These are phyloP conservation scores for Pseudogymnoascus sp. DNA, from an alignment of 2,329 filamentous ascomycete species.

Conservation along the genomic window DNA sequence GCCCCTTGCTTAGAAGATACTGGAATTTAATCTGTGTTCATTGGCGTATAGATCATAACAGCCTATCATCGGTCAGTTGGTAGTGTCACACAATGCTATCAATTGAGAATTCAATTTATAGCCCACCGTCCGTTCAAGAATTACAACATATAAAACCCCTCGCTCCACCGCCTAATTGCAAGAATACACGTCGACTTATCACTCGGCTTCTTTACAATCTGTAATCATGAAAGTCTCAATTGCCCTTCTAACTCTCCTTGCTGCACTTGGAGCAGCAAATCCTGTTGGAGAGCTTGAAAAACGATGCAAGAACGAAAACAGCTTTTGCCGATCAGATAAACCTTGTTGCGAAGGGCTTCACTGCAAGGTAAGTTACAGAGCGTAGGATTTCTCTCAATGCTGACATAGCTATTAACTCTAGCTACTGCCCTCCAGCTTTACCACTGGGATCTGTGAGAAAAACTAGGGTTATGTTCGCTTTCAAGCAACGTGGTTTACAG, in stretches of 20 bases:
- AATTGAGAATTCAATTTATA: not conserved
- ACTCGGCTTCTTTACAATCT: not conserved
- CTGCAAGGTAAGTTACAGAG: not conserved
- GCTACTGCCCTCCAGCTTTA: not conserved
- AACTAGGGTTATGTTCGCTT: not conserved
- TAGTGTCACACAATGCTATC: not conserved
- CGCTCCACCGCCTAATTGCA: not conserved
- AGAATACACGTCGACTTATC: not conserved
- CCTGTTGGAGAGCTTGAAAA: not conserved
- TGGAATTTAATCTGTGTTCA: not conserved
- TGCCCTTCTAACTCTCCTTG: not conserved
- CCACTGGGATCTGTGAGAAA: not conserved
- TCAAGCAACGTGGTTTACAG: not conserved
- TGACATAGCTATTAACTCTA: not conserved
- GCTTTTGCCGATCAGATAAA: not conserved
- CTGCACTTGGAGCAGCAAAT: not conserved
- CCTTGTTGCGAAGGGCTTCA: not conserved
- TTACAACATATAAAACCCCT: not conserved
- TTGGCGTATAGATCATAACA: not conserved
- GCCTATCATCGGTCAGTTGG: not conserved
- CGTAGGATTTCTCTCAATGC: not conserved
- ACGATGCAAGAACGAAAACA: not conserved
- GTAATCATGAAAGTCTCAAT: not conserved
- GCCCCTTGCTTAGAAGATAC: not conserved
- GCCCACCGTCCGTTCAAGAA: not conserved